Evolutionary conservation across 2,329 filamentous ascomycete species (phyloP).

Genomic region (Cladosporium halotolerans): DNA sequence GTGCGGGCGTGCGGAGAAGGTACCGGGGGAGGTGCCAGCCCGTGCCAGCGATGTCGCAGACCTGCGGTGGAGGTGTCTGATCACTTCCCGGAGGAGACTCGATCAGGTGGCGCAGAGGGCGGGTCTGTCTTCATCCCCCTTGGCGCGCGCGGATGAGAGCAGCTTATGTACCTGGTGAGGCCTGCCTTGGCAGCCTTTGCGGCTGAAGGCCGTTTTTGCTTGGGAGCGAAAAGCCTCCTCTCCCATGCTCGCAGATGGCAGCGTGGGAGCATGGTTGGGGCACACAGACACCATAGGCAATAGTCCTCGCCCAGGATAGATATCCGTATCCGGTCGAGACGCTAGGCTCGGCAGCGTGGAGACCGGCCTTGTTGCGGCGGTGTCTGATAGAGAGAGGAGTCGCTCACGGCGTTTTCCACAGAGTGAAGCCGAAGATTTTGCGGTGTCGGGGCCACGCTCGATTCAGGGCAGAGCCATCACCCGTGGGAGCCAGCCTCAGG

Average conservation of each 20-base stretch:
- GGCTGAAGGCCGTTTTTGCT: not conserved
- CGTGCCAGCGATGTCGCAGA: not conserved
- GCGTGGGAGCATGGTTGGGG: not conserved
- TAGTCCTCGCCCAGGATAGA: not conserved
- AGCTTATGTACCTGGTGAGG: too few relatives aligned
- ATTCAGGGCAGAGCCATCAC: conserved; percentile 5
- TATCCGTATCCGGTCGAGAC: not conserved
- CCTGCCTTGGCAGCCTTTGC: not conserved
- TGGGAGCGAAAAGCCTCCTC: not conserved
- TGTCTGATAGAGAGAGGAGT: too few relatives aligned
- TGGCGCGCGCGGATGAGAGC: not conserved
- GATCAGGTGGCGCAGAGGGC: not conserved
- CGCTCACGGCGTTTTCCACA: too few relatives aligned
- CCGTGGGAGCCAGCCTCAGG: conserved; percentile 6
- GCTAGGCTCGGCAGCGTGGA: not conserved
- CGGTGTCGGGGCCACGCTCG: not conserved
- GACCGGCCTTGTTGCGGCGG: not conserved
- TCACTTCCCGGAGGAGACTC: not conserved
- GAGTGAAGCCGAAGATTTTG: conserved; percentile 1
- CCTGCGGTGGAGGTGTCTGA: not conserved
- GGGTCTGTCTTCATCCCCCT: conserved; percentile 5
- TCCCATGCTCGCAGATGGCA: not conserved
- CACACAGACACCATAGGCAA: not conserved
- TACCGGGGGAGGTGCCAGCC: not conserved
- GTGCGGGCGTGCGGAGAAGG: conserved; percentile 8